Base-by-base conservation (phyloP, 805 yeast genomes). In the Candida nemodendra region DNA sequence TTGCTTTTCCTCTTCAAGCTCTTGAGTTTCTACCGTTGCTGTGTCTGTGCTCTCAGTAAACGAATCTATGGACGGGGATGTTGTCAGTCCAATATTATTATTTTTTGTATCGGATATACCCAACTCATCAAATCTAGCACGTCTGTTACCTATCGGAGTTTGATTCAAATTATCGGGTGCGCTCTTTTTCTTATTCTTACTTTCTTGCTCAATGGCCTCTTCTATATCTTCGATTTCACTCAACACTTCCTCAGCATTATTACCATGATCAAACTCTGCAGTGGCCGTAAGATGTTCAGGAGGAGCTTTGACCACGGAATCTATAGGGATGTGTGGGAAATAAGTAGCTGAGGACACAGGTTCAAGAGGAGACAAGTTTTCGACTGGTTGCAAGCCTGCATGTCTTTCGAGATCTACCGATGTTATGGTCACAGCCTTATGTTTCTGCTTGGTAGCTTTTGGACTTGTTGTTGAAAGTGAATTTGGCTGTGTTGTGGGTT, bases 331-430 rank as follows among this genome's bases (percentile, higher is more conserved):
- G 54, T 81, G 86, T 3, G 89, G 89, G 39, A 79, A 72, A 53
- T 81, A 82, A 1, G 86, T 79, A 1, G 87, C 88, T 2, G 84
- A 77, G 0, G 84, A 78, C 0, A 79, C 75, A 0, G 86, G 85
- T 41, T 81, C 82, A 30, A 77, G 48, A 0, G 61, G 49, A 15
- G 59, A 48, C 18, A 56, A 15, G 5, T 48, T 38, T 25, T 33
- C 39, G 9, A 19, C 22, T 9, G 29, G 5, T 9, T 16, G 13
- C 4, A 26, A n/a, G n/a, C 15, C 9, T n/a, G 23, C 13, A 30
- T 41, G 41, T 14, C 41, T 33, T 27, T 48, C 53, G 14, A 50
- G 16, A 18, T 44, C 49, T 13, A 41, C 38, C 2, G 49, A 43
- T 3, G 49, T 40, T 22, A 48, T 42, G 13, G 45, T 33, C 15